Conservation (phyloP, 441 rosid species). For the Theobroma grandiflorum region DNA sequence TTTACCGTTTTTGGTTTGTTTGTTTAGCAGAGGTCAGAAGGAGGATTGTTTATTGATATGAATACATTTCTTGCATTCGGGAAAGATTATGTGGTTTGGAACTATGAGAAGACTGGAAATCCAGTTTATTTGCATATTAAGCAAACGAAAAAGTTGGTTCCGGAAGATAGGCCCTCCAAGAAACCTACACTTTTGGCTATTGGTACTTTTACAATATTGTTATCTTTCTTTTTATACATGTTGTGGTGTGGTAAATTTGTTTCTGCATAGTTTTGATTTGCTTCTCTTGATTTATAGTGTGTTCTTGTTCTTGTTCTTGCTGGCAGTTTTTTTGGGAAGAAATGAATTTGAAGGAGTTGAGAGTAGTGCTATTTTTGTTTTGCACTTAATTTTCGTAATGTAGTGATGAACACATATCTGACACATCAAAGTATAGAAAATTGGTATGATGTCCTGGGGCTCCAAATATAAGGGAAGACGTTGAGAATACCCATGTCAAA, state of each 20-base stretch:
- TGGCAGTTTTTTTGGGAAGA: background rate
- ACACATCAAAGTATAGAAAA: background rate
- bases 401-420: background rate
- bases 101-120: constrained; percentile 86
- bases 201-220: constrained; percentile 51
- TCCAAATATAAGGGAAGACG: background rate
- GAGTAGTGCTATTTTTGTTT: background rate
- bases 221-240: background rate
- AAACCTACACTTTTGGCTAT: constrained; percentile 92
- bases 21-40: constrained; percentile 78
- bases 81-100: constrained; percentile 84
- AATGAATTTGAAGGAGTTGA: background rate
- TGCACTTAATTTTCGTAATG: background rate
- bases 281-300: background rate
- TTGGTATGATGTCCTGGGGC: background rate
- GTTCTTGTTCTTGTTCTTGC: background rate
- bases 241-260: background rate
- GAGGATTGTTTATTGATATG: constrained; percentile 90
- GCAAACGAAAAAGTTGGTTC: constrained; percentile 66
- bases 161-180: constrained; percentile 90
- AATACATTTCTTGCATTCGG: constrained; percentile 94
- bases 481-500: background rate
- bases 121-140: constrained; percentile 88
- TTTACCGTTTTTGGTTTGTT: background rate
- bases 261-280: background rate